Conservation (phyloP, 331 rosid species). For the Pyracantha coccinea region DNA sequence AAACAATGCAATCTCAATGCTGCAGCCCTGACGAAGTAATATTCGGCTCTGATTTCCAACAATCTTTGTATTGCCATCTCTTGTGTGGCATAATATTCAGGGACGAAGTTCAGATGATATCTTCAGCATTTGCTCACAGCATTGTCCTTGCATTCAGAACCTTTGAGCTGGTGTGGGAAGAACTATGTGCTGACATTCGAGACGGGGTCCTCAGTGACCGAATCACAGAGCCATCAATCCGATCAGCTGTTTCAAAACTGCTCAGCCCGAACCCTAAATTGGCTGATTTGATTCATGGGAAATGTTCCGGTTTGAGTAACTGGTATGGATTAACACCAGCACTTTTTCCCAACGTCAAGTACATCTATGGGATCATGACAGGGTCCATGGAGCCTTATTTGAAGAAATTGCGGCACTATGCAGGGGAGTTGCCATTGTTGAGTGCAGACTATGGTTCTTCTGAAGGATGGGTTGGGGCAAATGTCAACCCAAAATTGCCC, state of each 20-base stretch:
- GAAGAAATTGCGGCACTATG: slow-evolving; percentile 78
- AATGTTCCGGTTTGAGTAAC: slow-evolving; percentile 53
- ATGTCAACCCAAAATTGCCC: slow-evolving; percentile 61
- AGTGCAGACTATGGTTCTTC: slow-evolving; percentile 92
- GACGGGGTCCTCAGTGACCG: slow-evolving; percentile 50
- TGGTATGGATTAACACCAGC: slow-evolving; percentile 82
- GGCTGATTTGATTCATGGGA: slow-evolving; percentile 46
- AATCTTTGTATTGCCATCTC: slow-evolving; percentile 85
- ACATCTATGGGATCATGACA: slow-evolving; percentile 79
- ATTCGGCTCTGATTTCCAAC: slow-evolving; percentile 74
- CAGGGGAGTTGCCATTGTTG: slow-evolving; percentile 60
- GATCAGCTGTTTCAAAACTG: slow-evolving; percentile 52
- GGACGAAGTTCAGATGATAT: slow-evolving; percentile 49
- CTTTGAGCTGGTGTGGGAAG: slow-evolving; percentile 80
- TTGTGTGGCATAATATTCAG: slow-evolving; percentile 62
- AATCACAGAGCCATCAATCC: slow-evolving; percentile 39
- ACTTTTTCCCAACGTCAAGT: slow-evolving; percentile 75
- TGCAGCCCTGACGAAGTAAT: slow-evolving; percentile 85
- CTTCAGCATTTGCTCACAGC: slow-evolving; percentile 80
- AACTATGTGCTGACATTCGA: slow-evolving; percentile 55
- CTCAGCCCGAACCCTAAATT: slow-evolving; percentile 73
- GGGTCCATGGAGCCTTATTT: slow-evolving; percentile 90
- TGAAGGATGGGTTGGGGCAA: slow-evolving; percentile 94
- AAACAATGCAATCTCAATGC: slow-evolving; percentile 38
- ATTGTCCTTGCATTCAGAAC: slow-evolving; percentile 63